These are phyloP conservation scores for Penicillium sp. DNA, from an alignment of 2,329 filamentous ascomycete genomes.

Conservation along the genomic window DNA sequence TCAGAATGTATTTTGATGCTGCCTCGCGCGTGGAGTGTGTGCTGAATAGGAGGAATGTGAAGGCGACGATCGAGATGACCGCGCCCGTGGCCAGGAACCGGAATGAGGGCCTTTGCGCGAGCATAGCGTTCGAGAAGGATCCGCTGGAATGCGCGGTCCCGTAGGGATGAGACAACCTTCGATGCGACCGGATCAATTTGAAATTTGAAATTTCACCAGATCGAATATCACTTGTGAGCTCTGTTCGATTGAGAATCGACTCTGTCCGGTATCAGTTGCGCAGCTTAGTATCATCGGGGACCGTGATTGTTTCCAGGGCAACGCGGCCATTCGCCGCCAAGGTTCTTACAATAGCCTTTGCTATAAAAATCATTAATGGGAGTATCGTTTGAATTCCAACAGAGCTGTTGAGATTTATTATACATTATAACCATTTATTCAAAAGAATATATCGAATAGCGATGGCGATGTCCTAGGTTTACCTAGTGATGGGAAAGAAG, in stretches of 20 bases:
- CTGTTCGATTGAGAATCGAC: background rate
- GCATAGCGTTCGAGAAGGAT: slow-evolving; percentile 13
- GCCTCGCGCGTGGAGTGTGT: slow-evolving; percentile 19
- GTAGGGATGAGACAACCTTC: background rate
- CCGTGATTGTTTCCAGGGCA: slow-evolving; percentile 31
- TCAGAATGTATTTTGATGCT: slow-evolving; percentile 26
- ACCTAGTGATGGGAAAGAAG: too few relatives aligned
- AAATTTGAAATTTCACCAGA: background rate
- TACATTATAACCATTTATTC: too few relatives aligned
- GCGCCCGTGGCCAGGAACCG: slow-evolving; percentile 34
- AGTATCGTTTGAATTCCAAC: too few relatives aligned
- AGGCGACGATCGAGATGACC: slow-evolving; percentile 26
- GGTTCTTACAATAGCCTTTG: too few relatives aligned
- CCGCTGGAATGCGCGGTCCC: background rate
- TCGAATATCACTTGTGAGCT: background rate
- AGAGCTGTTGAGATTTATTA: too few relatives aligned
- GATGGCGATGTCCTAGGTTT: too few relatives aligned
- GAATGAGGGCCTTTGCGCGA: slow-evolving; percentile 28
- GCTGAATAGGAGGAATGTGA: slow-evolving; percentile 32
- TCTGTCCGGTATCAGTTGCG: background rate
- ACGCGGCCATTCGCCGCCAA: slow-evolving; percentile 8
- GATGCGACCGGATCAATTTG: background rate
- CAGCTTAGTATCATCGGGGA: slow-evolving; percentile 1
- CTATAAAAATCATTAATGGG: too few relatives aligned
- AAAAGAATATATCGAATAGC: too few relatives aligned